Conservation (phyloP, 2,329 filamentous ascomycete species). For the Cladophialophora exuberans region DNA sequence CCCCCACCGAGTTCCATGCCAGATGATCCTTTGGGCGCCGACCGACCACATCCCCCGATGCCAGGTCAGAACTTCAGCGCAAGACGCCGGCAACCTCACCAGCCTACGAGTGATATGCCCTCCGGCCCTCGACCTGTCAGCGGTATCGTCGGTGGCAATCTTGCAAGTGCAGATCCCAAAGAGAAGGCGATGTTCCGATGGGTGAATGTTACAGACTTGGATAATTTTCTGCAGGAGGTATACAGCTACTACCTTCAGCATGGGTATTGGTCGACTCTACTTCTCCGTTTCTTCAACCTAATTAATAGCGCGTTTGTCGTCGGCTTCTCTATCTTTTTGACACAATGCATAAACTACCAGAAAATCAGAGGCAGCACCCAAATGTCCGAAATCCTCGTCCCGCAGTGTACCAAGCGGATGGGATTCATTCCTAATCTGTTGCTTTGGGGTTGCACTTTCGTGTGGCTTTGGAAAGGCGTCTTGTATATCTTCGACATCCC, state of each 20-base stretch:
- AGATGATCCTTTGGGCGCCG: slow-evolving; percentile 10
- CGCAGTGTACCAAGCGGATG: slow-evolving; percentile 75
- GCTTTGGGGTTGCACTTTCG: slow-evolving; percentile 82
- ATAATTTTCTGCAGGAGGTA: slow-evolving; percentile 82
- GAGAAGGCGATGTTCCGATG: slow-evolving; percentile 89
- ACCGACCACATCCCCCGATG: slow-evolving; percentile 4
- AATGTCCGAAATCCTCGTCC: slow-evolving; percentile 65
- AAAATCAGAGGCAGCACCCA: slow-evolving; percentile 65
- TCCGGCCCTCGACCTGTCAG: slow-evolving; percentile 27
- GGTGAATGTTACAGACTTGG: slow-evolving; percentile 87
- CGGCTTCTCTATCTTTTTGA: slow-evolving; percentile 78
- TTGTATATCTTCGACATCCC: slow-evolving; percentile 74
- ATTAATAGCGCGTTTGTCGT: slow-evolving; percentile 83
- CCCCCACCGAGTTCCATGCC: slow-evolving; percentile 27
- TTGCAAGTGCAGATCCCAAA: slow-evolving; percentile 59
- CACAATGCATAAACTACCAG: slow-evolving; percentile 82
- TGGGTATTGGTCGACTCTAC: slow-evolving; percentile 81
- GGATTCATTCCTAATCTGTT: slow-evolving; percentile 75
- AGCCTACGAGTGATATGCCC: slow-evolving; percentile 34
- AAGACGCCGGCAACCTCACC: slow-evolving; percentile 1
- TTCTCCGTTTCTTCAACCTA: slow-evolving; percentile 72
- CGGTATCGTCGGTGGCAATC: slow-evolving; percentile 32
- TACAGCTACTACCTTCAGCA: slow-evolving; percentile 85
- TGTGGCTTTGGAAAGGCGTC: slow-evolving; percentile 80
- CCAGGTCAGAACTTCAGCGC: background rate